Evolutionary conservation across 2,329 filamentous ascomycete species (phyloP).

Genomic region (Purpureocillium lavendulum): DNA sequence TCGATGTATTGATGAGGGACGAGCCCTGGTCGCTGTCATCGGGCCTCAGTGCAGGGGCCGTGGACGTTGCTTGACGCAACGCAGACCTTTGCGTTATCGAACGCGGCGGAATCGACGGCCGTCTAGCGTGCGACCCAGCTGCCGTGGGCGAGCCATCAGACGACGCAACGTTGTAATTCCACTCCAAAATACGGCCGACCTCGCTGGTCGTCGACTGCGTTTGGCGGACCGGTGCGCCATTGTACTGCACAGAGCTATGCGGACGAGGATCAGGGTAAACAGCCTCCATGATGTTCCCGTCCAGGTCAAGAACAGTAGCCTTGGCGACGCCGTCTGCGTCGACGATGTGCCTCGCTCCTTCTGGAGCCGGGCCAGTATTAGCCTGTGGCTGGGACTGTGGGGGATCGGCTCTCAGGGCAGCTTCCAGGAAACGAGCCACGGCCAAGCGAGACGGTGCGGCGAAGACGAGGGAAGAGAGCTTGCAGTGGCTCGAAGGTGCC

Average conservation of each 20-base stretch:
- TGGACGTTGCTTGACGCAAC: too few species aligned
- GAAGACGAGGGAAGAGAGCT: slow-evolving; percentile 50
- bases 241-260: slow-evolving; percentile 23
- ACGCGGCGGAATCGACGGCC: too few species aligned
- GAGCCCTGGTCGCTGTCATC: too few species aligned
- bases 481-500: slow-evolving; percentile 22
- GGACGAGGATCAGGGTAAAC: slow-evolving; percentile 40
- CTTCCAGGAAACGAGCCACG: slow-evolving; percentile 64
- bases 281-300: slow-evolving; percentile 78
- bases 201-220: slow-evolving; percentile 27
- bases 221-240: slow-evolving; percentile 22
- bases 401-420: slow-evolving; percentile 54
- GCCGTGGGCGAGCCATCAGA: background rate
- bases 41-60: too few species aligned
- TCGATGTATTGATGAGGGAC: slow-evolving; percentile 40
- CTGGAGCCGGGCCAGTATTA: too few species aligned
- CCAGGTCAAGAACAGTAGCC: slow-evolving; percentile 64
- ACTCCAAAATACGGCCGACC: slow-evolving; percentile 32
- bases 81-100: too few species aligned
- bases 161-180: slow-evolving; percentile 34
- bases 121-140: too few species aligned
- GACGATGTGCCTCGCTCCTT: background rate
- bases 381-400: too few species aligned
- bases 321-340: slow-evolving; percentile 11
- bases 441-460: slow-evolving; percentile 56